These are phyloP conservation scores for Mitragyna speciosa DNA, from an alignment of 257 asterid species.

Conservation along the genomic window DNA sequence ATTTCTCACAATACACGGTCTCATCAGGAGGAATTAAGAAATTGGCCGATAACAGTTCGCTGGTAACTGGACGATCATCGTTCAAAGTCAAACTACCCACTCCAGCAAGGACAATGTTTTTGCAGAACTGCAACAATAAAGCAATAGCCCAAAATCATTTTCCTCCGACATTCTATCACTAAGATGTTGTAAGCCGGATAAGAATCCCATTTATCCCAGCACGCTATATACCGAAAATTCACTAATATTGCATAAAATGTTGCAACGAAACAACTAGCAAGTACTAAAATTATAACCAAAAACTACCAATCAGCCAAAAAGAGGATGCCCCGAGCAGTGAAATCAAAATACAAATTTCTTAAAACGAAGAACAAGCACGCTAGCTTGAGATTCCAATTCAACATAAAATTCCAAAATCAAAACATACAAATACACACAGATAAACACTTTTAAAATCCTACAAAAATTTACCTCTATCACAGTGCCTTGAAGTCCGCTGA, in stretches of 20 bases:
- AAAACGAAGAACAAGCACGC: neutral
- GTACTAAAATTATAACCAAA: neutral
- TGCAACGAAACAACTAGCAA: neutral
- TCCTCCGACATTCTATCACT: neutral
- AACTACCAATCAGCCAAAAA: neutral
- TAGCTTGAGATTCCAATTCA: neutral
- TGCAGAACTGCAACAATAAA: slow-evolving; percentile 71
- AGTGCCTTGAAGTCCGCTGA: slow-evolving; percentile 86
- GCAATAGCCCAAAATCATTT: neutral
- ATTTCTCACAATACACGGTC: slow-evolving; percentile 46
- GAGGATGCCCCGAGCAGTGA: neutral
- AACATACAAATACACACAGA: neutral
- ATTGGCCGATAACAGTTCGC: slow-evolving; percentile 69
- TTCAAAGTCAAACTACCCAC: slow-evolving; percentile 91
- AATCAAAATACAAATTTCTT: neutral
- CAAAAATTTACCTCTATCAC: slow-evolving; percentile 62
- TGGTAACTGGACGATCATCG: slow-evolving; percentile 70
- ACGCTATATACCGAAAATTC: neutral
- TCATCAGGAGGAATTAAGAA: slow-evolving; percentile 67
- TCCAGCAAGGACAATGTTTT: slow-evolving; percentile 94
- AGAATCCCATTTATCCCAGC: neutral
- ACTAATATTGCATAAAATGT: neutral
- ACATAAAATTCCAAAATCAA: no score
- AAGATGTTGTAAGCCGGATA: neutral
- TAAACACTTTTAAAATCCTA: neutral